Evolutionary conservation across 805 yeast genomes (phyloP).

Genomic region (Candida mattraensis): DNA sequence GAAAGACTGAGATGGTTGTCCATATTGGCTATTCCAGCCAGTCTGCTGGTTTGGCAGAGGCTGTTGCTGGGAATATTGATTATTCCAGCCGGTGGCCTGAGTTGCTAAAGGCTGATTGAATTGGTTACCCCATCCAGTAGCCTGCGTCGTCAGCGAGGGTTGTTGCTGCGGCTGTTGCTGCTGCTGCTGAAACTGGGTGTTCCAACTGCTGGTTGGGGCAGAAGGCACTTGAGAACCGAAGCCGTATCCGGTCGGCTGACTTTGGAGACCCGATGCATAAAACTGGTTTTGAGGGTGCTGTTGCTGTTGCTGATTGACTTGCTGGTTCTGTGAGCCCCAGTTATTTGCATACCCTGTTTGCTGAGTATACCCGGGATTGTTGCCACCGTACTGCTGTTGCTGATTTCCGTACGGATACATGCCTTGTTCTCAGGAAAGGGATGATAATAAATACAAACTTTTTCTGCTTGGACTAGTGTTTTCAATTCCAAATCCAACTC

Average conservation of each 20-base stretch:
- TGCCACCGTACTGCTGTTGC: conserved; percentile 25
- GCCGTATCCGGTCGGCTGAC: conserved; percentile 43
- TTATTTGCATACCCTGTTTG: conserved; percentile 25
- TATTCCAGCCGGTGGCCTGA: conserved; percentile 39
- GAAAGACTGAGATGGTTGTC: no score
- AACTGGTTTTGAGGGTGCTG: conserved; percentile 31
- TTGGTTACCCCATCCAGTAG: conserved; percentile 24
- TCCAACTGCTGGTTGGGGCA: conserved; percentile 18
- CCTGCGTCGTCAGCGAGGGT: conserved; percentile 20
- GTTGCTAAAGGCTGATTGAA: conserved; percentile 29
- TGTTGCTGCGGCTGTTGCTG: conserved; percentile 12
- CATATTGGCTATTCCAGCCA: no score
- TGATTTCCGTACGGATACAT: conserved; percentile 30
- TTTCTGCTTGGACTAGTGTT: background rate
- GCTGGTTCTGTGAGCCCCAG: conserved; percentile 24
- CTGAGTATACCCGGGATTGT: conserved; percentile 22
- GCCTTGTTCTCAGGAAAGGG: background rate
- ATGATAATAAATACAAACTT: background rate
- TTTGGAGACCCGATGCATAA: conserved; percentile 17
- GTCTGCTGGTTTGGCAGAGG: conserved; percentile 39
- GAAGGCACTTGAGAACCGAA: conserved; percentile 21
- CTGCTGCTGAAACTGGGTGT: conserved; percentile 14
- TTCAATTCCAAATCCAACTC: background rate
- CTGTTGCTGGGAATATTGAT: conserved; percentile 9
- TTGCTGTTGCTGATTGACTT: conserved; percentile 36